These are phyloP conservation scores for Yarrowia porcina DNA, from an alignment of 805 yeast species.

Conservation along the genomic window DNA sequence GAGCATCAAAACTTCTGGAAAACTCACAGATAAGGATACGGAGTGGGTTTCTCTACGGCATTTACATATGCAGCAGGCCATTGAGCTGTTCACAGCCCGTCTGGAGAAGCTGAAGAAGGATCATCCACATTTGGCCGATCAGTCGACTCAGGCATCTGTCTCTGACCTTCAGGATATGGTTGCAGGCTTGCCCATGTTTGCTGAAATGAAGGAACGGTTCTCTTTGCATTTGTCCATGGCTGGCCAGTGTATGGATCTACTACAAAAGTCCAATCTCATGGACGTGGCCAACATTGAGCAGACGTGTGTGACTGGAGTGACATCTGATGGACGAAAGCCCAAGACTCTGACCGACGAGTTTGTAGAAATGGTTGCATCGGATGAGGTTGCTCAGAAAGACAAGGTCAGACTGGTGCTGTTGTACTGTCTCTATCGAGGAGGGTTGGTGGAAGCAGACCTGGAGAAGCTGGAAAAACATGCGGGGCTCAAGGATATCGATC, in stretches of 20 bases:
- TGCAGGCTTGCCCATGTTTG: constrained; percentile 40
- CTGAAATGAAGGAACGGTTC: constrained; percentile 39
- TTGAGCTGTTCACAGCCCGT: constrained; percentile 55
- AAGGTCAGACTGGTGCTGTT: constrained; percentile 70
- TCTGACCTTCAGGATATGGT: constrained; percentile 73
- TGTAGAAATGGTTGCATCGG: constrained; percentile 46
- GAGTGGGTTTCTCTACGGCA: constrained; percentile 73
- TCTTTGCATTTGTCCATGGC: constrained; percentile 41
- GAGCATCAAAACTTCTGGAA: constrained; percentile 44
- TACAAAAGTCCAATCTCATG: constrained; percentile 57
- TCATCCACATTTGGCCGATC: constrained; percentile 72
- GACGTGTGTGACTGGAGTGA: constrained; percentile 67
- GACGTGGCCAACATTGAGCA: constrained; percentile 85
- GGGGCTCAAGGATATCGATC: constrained; percentile 42
- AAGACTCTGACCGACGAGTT: constrained; percentile 58
- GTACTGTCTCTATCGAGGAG: constrained; percentile 74
- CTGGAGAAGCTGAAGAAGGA: constrained; percentile 64
- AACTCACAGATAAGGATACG: constrained; percentile 58
- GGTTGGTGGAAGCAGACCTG: constrained; percentile 65
- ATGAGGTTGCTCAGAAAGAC: constrained; percentile 51
- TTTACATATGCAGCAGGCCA: constrained; percentile 70
- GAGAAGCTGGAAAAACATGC: constrained; percentile 61
- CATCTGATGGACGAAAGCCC: constrained; percentile 61
- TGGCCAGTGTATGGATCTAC: constrained; percentile 60
- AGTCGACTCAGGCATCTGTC: constrained; percentile 59